Percentiles rank a stretch among this genome's conserved stretches.
Evolutionary conservation across 2,329 filamentous ascomycete species (phyloP).

Genomic region (Xylariales sp.): DNA sequence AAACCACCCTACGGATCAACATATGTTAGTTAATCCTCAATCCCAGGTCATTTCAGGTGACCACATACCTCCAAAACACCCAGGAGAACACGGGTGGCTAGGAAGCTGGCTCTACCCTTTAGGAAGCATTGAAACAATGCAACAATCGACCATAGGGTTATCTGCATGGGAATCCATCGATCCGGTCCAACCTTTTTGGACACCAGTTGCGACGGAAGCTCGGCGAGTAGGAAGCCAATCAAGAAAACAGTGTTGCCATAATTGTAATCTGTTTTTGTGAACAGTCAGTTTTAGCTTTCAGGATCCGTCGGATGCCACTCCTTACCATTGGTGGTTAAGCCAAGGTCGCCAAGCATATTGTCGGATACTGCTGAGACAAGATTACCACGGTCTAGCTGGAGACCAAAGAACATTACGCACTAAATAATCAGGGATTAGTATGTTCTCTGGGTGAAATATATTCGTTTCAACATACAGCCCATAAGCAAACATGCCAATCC

Average conservation of each 20-base stretch:
- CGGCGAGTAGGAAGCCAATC: conserved; percentile 49
- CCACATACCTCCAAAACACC: conserved; percentile 18
- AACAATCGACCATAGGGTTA: conserved; percentile 25
- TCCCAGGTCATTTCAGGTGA: no score
- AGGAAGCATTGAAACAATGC: conserved; percentile 21
- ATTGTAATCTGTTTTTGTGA: conserved; percentile 40
- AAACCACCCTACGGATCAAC: conserved; percentile 21
- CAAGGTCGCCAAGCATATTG: conserved; percentile 52
- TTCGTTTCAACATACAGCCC: conserved; percentile 29
- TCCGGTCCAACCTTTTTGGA: conserved; percentile 43
- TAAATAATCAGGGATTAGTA: conserved; percentile 5
- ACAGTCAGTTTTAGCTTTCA: neutral
- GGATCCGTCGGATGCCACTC: neutral
- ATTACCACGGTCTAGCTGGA: conserved; percentile 59
- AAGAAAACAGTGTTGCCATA: conserved; percentile 51
- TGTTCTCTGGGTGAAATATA: neutral
- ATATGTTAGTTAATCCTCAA: neutral
- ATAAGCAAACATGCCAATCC: conserved; percentile 33
- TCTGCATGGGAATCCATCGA: conserved; percentile 26
- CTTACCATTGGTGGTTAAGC: conserved; percentile 37
- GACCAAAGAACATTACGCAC: conserved; percentile 57
- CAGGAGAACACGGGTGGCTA: conserved; percentile 6
- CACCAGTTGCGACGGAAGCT: conserved; percentile 57
- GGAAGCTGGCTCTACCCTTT: conserved; percentile 13
- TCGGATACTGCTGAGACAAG: conserved; percentile 55